phyloP scores from a whole-genome alignment of 495 filamentous ascomycete genomes.

The Aspergillus coremiiformis region DNA sequence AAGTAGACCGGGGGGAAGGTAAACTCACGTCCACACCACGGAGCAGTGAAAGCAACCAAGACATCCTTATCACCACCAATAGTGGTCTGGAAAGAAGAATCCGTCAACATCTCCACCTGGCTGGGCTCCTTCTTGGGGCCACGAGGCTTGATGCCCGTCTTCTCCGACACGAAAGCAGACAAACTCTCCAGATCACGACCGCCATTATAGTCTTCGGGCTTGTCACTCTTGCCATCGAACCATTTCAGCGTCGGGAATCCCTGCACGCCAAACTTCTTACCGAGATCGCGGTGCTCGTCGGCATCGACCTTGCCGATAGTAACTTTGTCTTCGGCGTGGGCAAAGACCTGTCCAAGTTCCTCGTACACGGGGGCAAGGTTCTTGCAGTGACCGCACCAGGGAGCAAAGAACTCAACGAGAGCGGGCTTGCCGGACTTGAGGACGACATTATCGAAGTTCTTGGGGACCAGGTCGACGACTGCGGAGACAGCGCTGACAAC shows the following conservation, averaged over 20 bases:
- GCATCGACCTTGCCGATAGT: constrained; percentile 93
- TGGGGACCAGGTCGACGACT: constrained; percentile 78
- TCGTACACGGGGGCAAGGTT: constrained; percentile 91
- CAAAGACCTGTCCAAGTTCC: constrained; percentile 72
- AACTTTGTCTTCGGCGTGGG: constrained; percentile 71
- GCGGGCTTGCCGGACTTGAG: constrained; percentile 90
- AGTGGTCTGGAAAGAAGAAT: constrained; percentile 64
- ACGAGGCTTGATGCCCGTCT: constrained; percentile 77
- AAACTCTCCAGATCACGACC: constrained; percentile 85
- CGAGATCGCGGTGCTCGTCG: constrained; percentile 76
- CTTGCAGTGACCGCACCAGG: constrained; percentile 99
- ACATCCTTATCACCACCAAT: constrained; percentile 86
- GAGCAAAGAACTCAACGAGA: constrained; percentile 97
- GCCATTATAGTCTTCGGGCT: constrained; percentile 76
- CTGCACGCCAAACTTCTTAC: constrained; percentile 77
- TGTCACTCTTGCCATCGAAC: constrained; percentile 95
- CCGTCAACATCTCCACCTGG: constrained; percentile 71
- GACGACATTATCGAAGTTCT: constrained; percentile 84
- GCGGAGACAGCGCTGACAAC: constrained; percentile 39
- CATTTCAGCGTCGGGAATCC: constrained; percentile 97
- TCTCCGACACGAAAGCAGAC: constrained; percentile 71
- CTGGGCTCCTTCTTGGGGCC: constrained; percentile 63
- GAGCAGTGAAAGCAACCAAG: constrained; percentile 91
- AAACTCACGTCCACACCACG: constrained; percentile 92
- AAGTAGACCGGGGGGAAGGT: constrained; percentile 1